Evolutionary conservation across 2,329 filamentous ascomycete genomes (phyloP).

Genomic region (Fusarium sp.): DNA sequence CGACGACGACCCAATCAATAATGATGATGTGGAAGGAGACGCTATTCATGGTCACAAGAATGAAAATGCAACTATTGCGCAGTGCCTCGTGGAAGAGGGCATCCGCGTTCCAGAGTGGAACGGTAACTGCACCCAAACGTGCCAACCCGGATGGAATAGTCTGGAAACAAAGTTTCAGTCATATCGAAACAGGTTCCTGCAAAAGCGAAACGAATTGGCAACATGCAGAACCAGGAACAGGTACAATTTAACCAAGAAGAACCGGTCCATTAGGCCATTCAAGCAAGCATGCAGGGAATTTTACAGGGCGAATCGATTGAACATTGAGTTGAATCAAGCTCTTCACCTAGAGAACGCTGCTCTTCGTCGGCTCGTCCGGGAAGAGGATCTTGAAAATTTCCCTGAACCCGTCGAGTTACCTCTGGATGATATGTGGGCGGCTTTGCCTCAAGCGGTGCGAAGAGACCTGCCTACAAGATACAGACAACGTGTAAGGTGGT

Average conservation of each 20-base stretch:
- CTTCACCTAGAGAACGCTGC: background rate
- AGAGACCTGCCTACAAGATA: background rate
- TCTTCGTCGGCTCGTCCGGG: background rate
- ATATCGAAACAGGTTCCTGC: background rate
- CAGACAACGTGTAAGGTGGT: rapidly evolving
- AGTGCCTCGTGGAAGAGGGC: background rate
- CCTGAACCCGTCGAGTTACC: background rate
- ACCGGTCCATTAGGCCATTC: rapidly evolving
- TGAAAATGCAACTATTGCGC: rapidly evolving
- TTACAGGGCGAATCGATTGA: background rate
- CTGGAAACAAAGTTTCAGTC: rapidly evolving
- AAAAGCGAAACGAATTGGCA: background rate
- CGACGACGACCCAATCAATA: background rate
- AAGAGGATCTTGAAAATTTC: background rate
- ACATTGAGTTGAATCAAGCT: background rate
- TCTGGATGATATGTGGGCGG: background rate
- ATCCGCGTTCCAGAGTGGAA: background rate
- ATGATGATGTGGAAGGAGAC: too few species aligned
- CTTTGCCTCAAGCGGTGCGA: background rate
- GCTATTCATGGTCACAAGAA: background rate
- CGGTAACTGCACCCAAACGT: background rate
- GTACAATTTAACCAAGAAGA: background rate
- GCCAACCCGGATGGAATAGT: background rate
- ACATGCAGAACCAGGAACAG: background rate
- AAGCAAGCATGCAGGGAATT: constrained; percentile 1